phyloP scores from a whole-genome alignment of 768 basidiomycete genomes.

The Rhodotorula kratochvilovae region DNA sequence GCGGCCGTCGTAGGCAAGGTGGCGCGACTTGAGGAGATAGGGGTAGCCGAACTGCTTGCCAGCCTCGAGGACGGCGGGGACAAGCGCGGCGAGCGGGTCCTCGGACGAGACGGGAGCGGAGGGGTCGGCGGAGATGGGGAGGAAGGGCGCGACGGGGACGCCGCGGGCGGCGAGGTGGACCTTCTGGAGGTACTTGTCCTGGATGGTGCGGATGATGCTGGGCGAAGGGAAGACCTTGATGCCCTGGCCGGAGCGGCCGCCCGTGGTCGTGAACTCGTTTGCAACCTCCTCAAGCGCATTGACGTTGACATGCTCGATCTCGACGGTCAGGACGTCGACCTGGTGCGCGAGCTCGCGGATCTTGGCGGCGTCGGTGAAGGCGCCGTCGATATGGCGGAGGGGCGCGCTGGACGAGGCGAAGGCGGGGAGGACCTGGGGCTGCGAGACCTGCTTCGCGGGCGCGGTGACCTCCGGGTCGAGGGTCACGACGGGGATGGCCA shows the following conservation, averaged over 20 bases:
- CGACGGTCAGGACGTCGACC: constrained; percentile 84
- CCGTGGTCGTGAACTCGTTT: constrained; percentile 29
- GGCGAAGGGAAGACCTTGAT: constrained; percentile 68
- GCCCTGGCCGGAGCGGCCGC: constrained; percentile 41
- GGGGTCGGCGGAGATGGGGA: constrained; percentile 57
- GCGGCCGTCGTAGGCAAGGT: constrained; percentile 89
- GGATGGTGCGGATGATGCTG: constrained; percentile 74
- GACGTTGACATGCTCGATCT: constrained; percentile 93
- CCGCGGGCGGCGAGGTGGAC: constrained; percentile 55
- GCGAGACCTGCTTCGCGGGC: constrained; percentile 79
- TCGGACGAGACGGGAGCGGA: constrained; percentile 37
- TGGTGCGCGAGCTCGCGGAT: constrained; percentile 72
- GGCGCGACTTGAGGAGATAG: constrained; percentile 93
- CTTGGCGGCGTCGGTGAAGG: constrained; percentile 72
- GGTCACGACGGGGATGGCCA: constrained; percentile 75
- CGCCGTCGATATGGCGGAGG: constrained; percentile 72
- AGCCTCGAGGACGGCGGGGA: constrained; percentile 39
- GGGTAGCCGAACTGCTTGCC: constrained; percentile 65
- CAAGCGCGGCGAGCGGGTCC: constrained; percentile 27
- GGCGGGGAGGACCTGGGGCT: constrained; percentile 52
- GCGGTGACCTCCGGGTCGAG: constrained; percentile 74
- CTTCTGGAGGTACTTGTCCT: constrained; percentile 69
- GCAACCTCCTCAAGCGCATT: constrained; percentile 64
- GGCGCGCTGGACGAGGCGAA: constrained; percentile 39
- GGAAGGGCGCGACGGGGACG: constrained; percentile 60